These are phyloP conservation scores for Collybia nuda DNA, from an alignment of 768 basidiomycete genomes.

Conservation along the genomic window DNA sequence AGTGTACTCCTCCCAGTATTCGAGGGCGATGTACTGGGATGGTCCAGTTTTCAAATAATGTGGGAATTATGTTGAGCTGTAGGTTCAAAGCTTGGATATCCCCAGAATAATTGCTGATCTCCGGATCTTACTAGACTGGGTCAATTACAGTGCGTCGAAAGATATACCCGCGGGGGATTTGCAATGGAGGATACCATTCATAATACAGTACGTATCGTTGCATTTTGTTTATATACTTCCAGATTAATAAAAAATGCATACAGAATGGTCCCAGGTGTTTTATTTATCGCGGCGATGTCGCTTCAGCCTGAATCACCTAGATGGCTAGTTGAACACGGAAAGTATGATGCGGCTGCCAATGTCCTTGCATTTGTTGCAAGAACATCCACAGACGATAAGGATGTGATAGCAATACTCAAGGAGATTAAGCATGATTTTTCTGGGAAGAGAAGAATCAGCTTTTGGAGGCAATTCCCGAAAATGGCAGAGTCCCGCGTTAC, in stretches of 20 bases:
- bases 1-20: conserved; percentile 45
- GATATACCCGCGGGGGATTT: conserved; percentile 34
- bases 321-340: conserved; percentile 50
- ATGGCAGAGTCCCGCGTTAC: conserved; percentile 45
- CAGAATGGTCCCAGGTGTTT: conserved; percentile 46
- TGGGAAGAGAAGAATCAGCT: conserved; percentile 32
- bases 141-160: conserved; percentile 43
- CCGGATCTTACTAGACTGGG: conserved; percentile 35
- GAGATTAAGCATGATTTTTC: conserved; percentile 50
- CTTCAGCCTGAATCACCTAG: conserved; percentile 57
- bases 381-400: conserved; percentile 28
- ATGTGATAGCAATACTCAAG: conserved; percentile 34
- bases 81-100: conserved; percentile 7
- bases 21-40: conserved; percentile 51
- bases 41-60: conserved; percentile 36
- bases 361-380: conserved; percentile 36
- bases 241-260: background rate
- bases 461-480: conserved; percentile 33
- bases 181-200: conserved; percentile 56
- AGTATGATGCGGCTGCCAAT: conserved; percentile 37
- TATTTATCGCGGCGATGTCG: conserved; percentile 45
- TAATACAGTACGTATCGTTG: conserved; percentile 34
- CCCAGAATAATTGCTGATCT: background rate
- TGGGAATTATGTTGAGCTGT: conserved; percentile 38
- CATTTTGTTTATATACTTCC: background rate